Evolutionary conservation across 805 yeast species (phyloP).

Genomic region (Myxozyma lipomycoides): DNA sequence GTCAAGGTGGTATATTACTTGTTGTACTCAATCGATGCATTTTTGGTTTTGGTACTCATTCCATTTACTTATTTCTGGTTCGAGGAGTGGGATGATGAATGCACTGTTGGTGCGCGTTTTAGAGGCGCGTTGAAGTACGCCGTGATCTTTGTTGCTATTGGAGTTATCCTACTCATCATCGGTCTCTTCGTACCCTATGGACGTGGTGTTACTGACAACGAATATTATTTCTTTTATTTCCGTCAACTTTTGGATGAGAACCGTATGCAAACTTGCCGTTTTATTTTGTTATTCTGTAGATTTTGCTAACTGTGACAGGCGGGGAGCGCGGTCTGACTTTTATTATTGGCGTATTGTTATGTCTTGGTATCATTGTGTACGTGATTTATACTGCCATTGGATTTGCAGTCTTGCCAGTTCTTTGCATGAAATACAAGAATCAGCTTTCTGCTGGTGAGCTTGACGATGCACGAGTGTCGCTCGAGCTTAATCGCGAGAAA

Average conservation of each 20-base stretch:
- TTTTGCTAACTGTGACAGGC: constrained; percentile 4
- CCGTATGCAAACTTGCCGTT: constrained; percentile 11
- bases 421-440: constrained; percentile 25
- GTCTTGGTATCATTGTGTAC: constrained; percentile 26
- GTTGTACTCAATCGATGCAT: constrained; percentile 29
- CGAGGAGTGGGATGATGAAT: constrained; percentile 30
- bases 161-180: constrained; percentile 17
- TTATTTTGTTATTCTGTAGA: not conserved
- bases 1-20: constrained; percentile 22
- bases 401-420: constrained; percentile 25
- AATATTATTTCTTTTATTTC: constrained; percentile 24
- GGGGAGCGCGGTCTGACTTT: constrained; percentile 27
- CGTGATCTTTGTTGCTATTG: constrained; percentile 18
- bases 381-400: constrained; percentile 29
- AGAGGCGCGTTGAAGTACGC: constrained; percentile 26
- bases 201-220: constrained; percentile 22
- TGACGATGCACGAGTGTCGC: constrained; percentile 25
- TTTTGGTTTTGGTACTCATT: constrained; percentile 25
- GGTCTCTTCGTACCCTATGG: constrained; percentile 28
- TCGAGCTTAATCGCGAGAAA: constrained; percentile 30
- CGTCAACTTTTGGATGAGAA: constrained; percentile 20
- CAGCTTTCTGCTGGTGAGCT: constrained; percentile 17
- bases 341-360: constrained; percentile 25
- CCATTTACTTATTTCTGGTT: constrained; percentile 32
- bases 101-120: constrained; percentile 20